Conservation (phyloP, 78 protist species). For the Dictyostelium intermedium region DNA sequence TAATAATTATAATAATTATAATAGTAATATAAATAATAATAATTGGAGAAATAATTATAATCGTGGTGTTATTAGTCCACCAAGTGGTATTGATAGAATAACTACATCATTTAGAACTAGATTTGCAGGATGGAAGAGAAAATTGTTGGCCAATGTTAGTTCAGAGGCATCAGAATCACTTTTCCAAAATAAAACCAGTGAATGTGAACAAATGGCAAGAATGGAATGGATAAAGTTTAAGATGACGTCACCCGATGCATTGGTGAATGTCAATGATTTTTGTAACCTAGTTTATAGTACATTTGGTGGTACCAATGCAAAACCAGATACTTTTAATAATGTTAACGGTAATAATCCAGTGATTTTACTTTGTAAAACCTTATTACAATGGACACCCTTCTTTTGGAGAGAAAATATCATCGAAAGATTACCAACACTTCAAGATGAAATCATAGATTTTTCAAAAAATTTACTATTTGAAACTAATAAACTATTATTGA, state of each 20-base stretch:
- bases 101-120: constrained; percentile 60
- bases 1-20: not conserved
- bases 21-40: not conserved
- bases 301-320: not conserved
- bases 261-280: constrained; percentile 1
- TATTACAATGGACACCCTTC: constrained; percentile 23
- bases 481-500: not conserved
- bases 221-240: constrained; percentile 34
- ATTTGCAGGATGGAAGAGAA: constrained; percentile 63
- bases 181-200: constrained; percentile 28
- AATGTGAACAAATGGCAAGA: constrained; percentile 37
- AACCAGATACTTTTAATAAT: not conserved
- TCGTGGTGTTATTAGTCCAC: not conserved
- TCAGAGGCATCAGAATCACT: constrained; percentile 75
- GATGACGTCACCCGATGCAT: not conserved
- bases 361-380: not conserved
- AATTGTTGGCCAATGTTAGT: constrained; percentile 62
- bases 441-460: constrained; percentile 36
- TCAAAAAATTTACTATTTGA: constrained; percentile 17
- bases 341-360: constrained; percentile 22
- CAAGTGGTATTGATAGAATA: constrained; percentile 54
- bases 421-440: constrained; percentile 31
- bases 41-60: constrained; percentile 53
- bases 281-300: not conserved
- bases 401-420: constrained; percentile 60